phyloP scores from a whole-genome alignment of 805 yeast species.

The Candida koratica region DNA sequence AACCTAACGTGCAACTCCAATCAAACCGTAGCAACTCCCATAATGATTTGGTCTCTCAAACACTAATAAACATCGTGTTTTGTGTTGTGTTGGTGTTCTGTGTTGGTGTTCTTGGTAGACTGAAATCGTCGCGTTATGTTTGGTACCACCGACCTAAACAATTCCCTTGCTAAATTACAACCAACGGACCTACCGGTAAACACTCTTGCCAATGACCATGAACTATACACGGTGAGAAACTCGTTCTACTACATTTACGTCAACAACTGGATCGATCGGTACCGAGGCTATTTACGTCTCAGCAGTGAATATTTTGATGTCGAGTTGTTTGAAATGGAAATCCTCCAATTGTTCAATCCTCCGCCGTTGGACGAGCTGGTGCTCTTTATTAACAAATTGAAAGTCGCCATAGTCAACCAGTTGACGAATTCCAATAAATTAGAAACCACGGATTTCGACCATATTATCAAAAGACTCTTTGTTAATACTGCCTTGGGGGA shows the following conservation, averaged over 20 bases:
- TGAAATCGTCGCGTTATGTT: slow-evolving; percentile 3
- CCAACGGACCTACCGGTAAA: slow-evolving; percentile 20
- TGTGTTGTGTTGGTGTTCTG: too few species aligned
- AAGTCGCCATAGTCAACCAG: slow-evolving; percentile 37
- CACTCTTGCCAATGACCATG: slow-evolving; percentile 12
- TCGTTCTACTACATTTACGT: slow-evolving; percentile 25
- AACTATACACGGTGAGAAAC: slow-evolving; percentile 14
- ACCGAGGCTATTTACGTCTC: slow-evolving; percentile 49
- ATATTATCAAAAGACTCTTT: slow-evolving; percentile 9
- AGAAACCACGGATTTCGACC: slow-evolving; percentile 12
- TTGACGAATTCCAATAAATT: slow-evolving; percentile 28
- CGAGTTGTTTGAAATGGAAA: slow-evolving; percentile 59
- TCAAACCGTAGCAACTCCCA: too few species aligned
- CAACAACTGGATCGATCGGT: slow-evolving; percentile 54
- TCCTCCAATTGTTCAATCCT: slow-evolving; percentile 36
- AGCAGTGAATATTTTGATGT: slow-evolving; percentile 52
- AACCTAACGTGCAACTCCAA: too few species aligned
- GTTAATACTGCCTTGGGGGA: slow-evolving; percentile 12
- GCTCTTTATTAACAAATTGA: slow-evolving; percentile 41
- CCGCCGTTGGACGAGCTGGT: slow-evolving; percentile 32
- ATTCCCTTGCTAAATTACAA: slow-evolving; percentile 17
- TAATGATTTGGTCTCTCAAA: too few species aligned
- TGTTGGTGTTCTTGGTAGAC: too few species aligned
- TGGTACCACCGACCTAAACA: slow-evolving; percentile 20
- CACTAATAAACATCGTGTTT: neutral